Base-by-base conservation (phyloP, 768 basidiomycete genomes). In the Exidia glandulosa region DNA sequence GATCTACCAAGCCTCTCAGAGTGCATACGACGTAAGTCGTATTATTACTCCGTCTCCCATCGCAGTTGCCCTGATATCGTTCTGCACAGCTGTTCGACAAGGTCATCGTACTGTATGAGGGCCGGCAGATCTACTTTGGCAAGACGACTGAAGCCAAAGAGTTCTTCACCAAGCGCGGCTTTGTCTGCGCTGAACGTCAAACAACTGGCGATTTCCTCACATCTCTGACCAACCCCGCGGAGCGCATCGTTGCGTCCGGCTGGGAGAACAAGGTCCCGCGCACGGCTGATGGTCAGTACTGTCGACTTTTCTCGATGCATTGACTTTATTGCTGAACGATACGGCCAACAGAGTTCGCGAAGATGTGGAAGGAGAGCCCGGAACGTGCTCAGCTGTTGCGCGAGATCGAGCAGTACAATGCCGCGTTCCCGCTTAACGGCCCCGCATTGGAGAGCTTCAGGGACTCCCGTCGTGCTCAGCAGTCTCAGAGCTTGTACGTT, bases 151-250 rank as follows among this genome's bases (percentile, higher is more conserved):
- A 68, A 16, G 79, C 79, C 23, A 72, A 72, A 61, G 64, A 71
- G 52, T 80, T 75, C 69, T 81, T 80, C 68, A 64, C 71, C 57
- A 66, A 71, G 33, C 72, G 79, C 70, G 79, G 79, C 3, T 81
- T 79, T 69, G 62, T 72, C 14, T 76, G 75, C 58, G 71, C 74
- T 1, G 73, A 73, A 2, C 74, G 76, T 32, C 77, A 79, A 60
- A 77, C 79, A 16, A 74, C 74, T 6, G 76, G 77, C 57, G 79
- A 81, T 63, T 78, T 75, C 70, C 66, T 80, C 33, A 78, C 77
- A 34, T 72, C 72, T 19, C 64, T 77, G 33, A 76, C 77, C 3
- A 71, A 72, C 57, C 67, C 75, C 4, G 67, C 68, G 10, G 77
- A 77, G 62, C 74, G 77, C 23, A 66, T 65, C 52, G 61, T 72